Conservation (phyloP, 495 filamentous ascomycete genomes). For the Neurospora africana region DNA sequence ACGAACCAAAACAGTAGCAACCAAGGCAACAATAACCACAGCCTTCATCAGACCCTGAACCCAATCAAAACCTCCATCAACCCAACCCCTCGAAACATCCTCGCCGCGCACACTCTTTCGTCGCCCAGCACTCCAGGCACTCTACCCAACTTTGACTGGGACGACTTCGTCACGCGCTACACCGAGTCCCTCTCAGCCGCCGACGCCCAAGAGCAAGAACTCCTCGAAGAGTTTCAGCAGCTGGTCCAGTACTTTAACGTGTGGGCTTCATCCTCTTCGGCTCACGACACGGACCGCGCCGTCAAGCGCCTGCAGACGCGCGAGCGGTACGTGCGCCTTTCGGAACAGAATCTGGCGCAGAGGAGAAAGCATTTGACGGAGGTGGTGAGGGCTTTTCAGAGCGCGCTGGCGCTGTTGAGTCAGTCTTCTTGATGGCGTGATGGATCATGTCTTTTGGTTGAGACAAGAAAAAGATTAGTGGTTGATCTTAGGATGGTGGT, state of each 20-base stretch:
- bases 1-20: slow-evolving; percentile 13
- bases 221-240: slow-evolving; percentile 53
- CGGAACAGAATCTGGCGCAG: slow-evolving; percentile 54
- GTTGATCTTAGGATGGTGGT: neutral
- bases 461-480: neutral
- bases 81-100: neutral
- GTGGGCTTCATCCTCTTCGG: slow-evolving; percentile 56
- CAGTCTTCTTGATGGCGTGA: slow-evolving; percentile 11
- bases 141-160: slow-evolving; percentile 50
- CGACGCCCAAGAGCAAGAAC: slow-evolving; percentile 46
- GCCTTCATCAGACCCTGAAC: neutral
- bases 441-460: neutral
- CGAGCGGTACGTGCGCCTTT: slow-evolving; percentile 58
- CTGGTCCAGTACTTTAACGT: slow-evolving; percentile 57
- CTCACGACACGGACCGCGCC: slow-evolving; percentile 61
- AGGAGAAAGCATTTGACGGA: slow-evolving; percentile 66
- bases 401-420: slow-evolving; percentile 57
- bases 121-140: slow-evolving; percentile 36
- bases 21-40: slow-evolving; percentile 2
- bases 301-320: slow-evolving; percentile 70
- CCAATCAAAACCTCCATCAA: neutral
- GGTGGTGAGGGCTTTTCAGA: slow-evolving; percentile 74
- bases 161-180: slow-evolving; percentile 55
- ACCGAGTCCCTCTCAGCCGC: slow-evolving; percentile 48
- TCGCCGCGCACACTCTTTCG: neutral